Evolutionary conservation across 1,139 yeast species (phyloP), one percentile per base, ranked within the genome.

Genomic region (Suzukiozyma palmioleophila): DNA sequence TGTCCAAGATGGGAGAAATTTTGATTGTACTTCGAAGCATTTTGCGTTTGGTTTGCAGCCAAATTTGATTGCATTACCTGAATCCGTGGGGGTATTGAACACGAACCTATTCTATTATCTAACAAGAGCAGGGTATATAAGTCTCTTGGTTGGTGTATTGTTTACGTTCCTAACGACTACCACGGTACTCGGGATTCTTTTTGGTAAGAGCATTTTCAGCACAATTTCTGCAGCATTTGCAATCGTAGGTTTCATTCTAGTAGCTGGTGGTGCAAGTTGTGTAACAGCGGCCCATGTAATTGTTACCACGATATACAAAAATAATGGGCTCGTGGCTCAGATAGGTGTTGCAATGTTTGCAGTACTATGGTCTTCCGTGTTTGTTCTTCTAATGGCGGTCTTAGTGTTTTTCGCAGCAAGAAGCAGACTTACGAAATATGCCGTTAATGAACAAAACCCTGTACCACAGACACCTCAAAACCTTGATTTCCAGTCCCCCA

Each of bases 41-140:
- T 28, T 28, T 28, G 31, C 16, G 6, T 14, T 28, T 13, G 16
- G 31, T 28, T 28, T 28, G 31, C 31, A 28, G 31, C 29, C 29
- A 26, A 8, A 6, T 26, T 8, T 26, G n/a, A n/a, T n/a, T n/a
- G n/a, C n/a, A n/a, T n/a, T n/a, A n/a, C n/a, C n/a, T n/a, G n/a
- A n/a, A n/a, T n/a, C n/a, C n/a, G n/a, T n/a, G n/a, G n/a, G n/a
- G n/a, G n/a, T n/a, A n/a, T 26, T 26, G n/a, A 8, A 26, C n/a
- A 10, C 29, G 8, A 8, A 8, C 12, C 9, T 10, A 26, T 26
- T 8, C 29, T 26, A 8, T 11, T 26, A 26, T 26, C n/a, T 26
- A 11, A 8, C 31, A 13, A 13, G 31, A 28, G 31, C n/a, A 6
- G 15, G 15, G 16, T 28, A 12, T 13, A n/a, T 14, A 4, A 4